A percentile compares a stretch with the other conserved stretches of the same genome.
Evolutionary conservation across 495 filamentous ascomycete genomes (phyloP).

Genomic region (Penicillium argentinense): DNA sequence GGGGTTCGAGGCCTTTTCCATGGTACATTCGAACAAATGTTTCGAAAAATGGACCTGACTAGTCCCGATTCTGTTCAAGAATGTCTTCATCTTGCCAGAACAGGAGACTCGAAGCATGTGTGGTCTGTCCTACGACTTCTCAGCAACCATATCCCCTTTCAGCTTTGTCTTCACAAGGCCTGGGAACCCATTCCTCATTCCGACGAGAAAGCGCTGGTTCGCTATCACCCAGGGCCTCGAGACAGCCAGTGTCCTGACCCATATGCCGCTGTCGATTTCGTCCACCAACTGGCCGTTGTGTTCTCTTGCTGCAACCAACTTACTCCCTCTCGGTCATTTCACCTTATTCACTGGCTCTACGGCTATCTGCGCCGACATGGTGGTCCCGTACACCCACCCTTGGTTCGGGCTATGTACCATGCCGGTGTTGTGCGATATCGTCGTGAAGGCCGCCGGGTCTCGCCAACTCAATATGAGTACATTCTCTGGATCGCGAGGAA

Average conservation of each 20-base stretch:
- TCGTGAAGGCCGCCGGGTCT: constrained; percentile 27
- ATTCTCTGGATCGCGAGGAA: constrained; percentile 35
- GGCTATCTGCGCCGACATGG: constrained; percentile 33
- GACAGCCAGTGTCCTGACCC: constrained; percentile 33
- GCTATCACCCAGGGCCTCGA: constrained; percentile 27
- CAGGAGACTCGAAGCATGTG: constrained; percentile 31
- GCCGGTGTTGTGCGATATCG: constrained; percentile 44
- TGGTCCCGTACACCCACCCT: constrained; percentile 37
- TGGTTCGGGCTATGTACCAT: constrained; percentile 48
- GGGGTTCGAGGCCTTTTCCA: constrained; percentile 26
- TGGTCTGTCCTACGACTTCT: constrained; percentile 39
- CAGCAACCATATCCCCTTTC: constrained; percentile 39
- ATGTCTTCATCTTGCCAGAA: constrained; percentile 30
- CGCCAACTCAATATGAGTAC: constrained; percentile 31
- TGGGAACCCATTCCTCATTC: constrained; percentile 30
- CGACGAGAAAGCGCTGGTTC: constrained; percentile 31
- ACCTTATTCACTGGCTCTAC: constrained; percentile 43
- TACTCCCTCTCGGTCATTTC: constrained; percentile 35
- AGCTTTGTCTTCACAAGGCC: constrained; percentile 36
- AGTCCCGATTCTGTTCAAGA: constrained; percentile 28
- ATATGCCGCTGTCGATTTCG: constrained; percentile 35
- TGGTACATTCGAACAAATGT: constrained; percentile 29
- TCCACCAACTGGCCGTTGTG: constrained; percentile 39
- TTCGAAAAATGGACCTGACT: constrained; percentile 37
- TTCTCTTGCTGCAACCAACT: constrained; percentile 34